Evolutionary conservation across 768 basidiomycete species (phyloP).

Genomic region (Tylopilus subfusipes): DNA sequence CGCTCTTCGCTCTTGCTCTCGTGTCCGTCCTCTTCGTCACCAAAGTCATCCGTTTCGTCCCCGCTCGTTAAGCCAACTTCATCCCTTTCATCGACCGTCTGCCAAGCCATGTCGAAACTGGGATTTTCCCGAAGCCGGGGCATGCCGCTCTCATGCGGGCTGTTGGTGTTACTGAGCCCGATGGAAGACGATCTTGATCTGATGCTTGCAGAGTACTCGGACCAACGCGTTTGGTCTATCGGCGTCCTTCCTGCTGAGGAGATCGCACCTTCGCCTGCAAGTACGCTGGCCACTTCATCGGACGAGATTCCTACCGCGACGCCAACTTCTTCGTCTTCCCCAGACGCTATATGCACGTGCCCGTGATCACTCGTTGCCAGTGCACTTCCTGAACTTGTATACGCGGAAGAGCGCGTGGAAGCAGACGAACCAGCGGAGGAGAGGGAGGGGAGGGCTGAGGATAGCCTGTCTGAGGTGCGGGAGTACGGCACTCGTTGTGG

Average conservation of each 20-base stretch:
- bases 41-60: conserved; percentile 51
- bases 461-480: conserved; percentile 32
- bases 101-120: conserved; percentile 78
- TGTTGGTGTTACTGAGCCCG: conserved; percentile 43
- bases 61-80: conserved; percentile 57
- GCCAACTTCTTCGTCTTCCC: conserved; percentile 50
- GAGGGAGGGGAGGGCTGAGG: conserved; percentile 50
- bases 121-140: conserved; percentile 57
- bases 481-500: conserved; percentile 53
- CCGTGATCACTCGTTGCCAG: conserved; percentile 58
- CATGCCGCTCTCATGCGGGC: conserved; percentile 37
- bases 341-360: conserved; percentile 63
- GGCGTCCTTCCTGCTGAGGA: conserved; percentile 49
- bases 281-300: conserved; percentile 61
- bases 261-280: conserved; percentile 48
- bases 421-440: conserved; percentile 69
- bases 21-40: conserved; percentile 46
- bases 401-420: conserved; percentile 74
- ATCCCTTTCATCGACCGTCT: conserved; percentile 67
- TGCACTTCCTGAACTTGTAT: conserved; percentile 67
- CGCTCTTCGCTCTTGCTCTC: conserved; percentile 62
- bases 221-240: conserved; percentile 68
- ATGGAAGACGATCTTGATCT: conserved; percentile 72
- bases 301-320: conserved; percentile 59
- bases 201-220: conserved; percentile 62